Percentiles rank a stretch among this genome's conserved stretches.
These are phyloP conservation scores for Plasmodium gonderi DNA, from an alignment of 169 alveolate species.

Conservation along the genomic window DNA sequence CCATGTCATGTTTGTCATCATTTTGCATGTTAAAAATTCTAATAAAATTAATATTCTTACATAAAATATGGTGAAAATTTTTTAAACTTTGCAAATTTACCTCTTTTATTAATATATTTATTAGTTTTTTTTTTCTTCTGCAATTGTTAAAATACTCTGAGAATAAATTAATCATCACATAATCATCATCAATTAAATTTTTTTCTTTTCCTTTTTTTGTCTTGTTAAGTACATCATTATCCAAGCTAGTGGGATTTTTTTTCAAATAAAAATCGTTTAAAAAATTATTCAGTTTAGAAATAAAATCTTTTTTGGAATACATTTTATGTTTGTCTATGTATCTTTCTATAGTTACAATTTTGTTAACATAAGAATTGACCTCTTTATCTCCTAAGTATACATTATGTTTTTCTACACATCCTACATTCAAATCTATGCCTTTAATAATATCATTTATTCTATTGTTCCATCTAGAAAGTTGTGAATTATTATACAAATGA, in stretches of 20 bases:
- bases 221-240: not conserved
- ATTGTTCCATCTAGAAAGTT: not conserved
- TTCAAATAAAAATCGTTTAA: constrained; percentile 20
- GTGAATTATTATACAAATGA: constrained; percentile 22
- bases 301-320: constrained; percentile 20
- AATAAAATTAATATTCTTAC: constrained; percentile 55
- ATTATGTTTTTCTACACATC: not conserved
- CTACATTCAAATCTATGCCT: not conserved
- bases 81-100: constrained; percentile 35
- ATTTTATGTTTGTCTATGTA: constrained; percentile 54
- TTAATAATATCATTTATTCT: not conserved
- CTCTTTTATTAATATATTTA: constrained; percentile 62
- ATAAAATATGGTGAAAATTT: constrained; percentile 31
- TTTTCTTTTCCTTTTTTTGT: not conserved
- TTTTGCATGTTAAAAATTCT: constrained; percentile 42
- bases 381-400: constrained; percentile 15
- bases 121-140: constrained; percentile 27
- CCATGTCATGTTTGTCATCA: constrained; percentile 5
- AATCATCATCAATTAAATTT: constrained; percentile 50
- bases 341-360: constrained; percentile 38
- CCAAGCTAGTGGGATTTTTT: not conserved
- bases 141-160: constrained; percentile 68
- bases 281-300: constrained; percentile 35
- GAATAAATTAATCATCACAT: constrained; percentile 53
- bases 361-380: constrained; percentile 17